Conservation (phyloP, 441 rosid genomes). For the Monsonia emarginata region DNA sequence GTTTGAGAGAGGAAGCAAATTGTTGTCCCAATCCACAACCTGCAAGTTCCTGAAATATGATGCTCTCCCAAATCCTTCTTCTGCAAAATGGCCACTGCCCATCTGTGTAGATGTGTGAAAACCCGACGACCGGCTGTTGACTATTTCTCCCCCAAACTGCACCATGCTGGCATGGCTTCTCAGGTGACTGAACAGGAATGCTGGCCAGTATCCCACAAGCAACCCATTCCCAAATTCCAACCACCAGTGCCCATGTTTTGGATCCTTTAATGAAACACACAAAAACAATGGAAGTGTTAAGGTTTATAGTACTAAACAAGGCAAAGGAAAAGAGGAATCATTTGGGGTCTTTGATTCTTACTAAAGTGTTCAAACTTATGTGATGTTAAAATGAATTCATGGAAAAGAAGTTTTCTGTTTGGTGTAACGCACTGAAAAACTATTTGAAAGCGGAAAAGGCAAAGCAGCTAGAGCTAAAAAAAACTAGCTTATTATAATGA, state of each 20-base stretch:
- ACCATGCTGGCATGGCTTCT: slow-evolving; percentile 64
- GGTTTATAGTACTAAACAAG: not conserved
- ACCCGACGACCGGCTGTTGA: slow-evolving; percentile 48
- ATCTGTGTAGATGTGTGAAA: slow-evolving; percentile 55
- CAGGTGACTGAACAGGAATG: slow-evolving; percentile 48
- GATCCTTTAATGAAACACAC: slow-evolving; percentile 32
- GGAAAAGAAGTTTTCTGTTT: too few species aligned
- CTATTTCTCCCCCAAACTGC: slow-evolving; percentile 66
- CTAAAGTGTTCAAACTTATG: too few species aligned
- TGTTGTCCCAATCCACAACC: slow-evolving; percentile 63
- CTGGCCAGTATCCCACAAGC: slow-evolving; percentile 67
- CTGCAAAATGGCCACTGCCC: slow-evolving; percentile 69
- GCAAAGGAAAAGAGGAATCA: not conserved
- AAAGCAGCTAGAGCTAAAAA: too few species aligned
- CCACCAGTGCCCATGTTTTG: slow-evolving; percentile 76
- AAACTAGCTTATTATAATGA: too few species aligned
- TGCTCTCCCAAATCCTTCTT: slow-evolving; percentile 53
- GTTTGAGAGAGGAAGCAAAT: slow-evolving; percentile 43
- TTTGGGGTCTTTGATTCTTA: too few species aligned
- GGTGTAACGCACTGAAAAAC: too few species aligned
- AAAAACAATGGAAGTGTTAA: not conserved
- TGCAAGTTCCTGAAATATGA: slow-evolving; percentile 57
- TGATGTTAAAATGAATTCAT: too few species aligned
- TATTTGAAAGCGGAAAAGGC: too few species aligned
- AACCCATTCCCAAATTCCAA: slow-evolving; percentile 52